A percentile compares a stretch with the other conserved stretches of the same genome.
These are phyloP conservation scores for Apiospora kogelbergensis DNA, from an alignment of 2,329 filamentous ascomycete species.

Conservation along the genomic window DNA sequence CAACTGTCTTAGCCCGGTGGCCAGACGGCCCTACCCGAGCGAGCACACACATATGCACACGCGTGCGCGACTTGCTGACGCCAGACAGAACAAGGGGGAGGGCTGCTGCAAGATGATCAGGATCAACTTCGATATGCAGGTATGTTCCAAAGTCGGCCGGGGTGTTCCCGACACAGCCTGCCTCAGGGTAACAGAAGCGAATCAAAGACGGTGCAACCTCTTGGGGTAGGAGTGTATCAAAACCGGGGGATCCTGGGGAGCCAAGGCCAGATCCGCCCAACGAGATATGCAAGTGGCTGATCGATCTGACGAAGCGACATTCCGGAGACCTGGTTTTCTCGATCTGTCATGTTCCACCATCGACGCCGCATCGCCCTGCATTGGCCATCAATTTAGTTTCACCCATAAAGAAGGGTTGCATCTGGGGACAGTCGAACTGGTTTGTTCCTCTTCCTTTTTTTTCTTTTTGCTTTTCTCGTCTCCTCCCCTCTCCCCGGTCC, in stretches of 20 bases:
- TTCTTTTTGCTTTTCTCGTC: neutral
- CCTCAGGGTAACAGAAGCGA: neutral
- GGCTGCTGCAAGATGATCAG: neutral
- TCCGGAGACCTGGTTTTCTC: neutral
- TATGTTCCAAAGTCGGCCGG: neutral
- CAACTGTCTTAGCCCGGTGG: neutral
- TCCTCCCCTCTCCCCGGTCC: neutral
- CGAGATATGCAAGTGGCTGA: neutral
- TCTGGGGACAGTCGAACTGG: neutral
- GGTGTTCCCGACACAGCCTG: neutral
- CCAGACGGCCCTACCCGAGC: neutral
- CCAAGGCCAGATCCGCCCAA: neutral
- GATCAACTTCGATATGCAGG: neutral
- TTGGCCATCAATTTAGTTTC: neutral
- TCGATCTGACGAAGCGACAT: neutral
- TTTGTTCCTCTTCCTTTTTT: neutral
- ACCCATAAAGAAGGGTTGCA: neutral
- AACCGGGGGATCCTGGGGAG: neutral
- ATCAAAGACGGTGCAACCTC: neutral
- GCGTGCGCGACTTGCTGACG: no score
- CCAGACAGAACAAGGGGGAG: neutral
- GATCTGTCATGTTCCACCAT: constrained; percentile 2
- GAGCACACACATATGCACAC: neutral
- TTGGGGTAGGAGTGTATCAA: constrained; percentile 1
- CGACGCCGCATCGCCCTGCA: neutral